Evolutionary conservation across 2,329 filamentous ascomycete genomes (phyloP).

Genomic region (Claviceps capensis): DNA sequence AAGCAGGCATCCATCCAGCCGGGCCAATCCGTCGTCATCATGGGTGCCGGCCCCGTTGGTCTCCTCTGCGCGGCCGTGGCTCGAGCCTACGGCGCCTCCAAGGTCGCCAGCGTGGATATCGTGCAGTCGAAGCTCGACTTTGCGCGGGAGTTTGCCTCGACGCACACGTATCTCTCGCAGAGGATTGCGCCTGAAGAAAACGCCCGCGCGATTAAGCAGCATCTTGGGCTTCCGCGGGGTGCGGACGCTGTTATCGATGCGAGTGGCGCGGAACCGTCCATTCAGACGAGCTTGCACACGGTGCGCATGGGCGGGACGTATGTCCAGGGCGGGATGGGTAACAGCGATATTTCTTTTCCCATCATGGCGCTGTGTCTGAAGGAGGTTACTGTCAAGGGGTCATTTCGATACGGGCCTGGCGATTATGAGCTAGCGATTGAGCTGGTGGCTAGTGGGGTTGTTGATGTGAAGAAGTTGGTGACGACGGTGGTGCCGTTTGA

Average conservation of each 20-base stretch:
- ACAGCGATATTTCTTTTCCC: constrained; percentile 74
- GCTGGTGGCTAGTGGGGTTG: constrained; percentile 56
- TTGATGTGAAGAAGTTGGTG: constrained; percentile 74
- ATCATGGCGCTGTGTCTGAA: constrained; percentile 84
- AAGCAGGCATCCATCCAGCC: constrained; percentile 59
- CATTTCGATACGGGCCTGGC: constrained; percentile 77
- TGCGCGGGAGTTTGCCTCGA: constrained; percentile 58
- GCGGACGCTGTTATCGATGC: constrained; percentile 73
- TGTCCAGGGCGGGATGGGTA: constrained; percentile 85
- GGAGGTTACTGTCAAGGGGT: constrained; percentile 75
- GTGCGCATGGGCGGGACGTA: constrained; percentile 61
- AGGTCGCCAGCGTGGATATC: constrained; percentile 80
- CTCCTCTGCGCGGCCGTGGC: constrained; percentile 80
- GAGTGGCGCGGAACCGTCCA: constrained; percentile 63
- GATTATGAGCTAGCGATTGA: constrained; percentile 79
- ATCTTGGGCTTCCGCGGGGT: constrained; percentile 49
- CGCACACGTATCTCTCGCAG: constrained; percentile 53
- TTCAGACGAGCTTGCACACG: constrained; percentile 60
- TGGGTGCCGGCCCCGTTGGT: constrained; percentile 79
- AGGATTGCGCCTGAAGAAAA: constrained; percentile 56
- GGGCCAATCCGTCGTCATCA: constrained; percentile 67
- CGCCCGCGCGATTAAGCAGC: constrained; percentile 50
- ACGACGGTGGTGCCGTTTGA: constrained; percentile 64
- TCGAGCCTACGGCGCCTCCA: constrained; percentile 69
- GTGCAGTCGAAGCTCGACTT: constrained; percentile 67